Conservation (phyloP, 176 grass and related monocot genomes). For the Chloris gayana region DNA sequence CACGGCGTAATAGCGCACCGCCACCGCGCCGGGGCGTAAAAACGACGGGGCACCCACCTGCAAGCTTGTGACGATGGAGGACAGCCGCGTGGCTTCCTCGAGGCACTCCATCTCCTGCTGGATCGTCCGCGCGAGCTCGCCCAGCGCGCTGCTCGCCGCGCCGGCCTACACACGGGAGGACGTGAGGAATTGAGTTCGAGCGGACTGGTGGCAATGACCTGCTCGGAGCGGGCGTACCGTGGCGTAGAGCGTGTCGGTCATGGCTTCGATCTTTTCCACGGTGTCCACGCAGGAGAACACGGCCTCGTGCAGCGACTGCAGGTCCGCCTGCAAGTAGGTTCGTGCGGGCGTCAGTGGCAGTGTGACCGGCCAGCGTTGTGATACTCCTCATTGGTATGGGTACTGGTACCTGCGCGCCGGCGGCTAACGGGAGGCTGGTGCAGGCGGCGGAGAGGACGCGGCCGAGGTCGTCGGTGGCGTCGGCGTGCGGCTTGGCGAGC, state of each 20-base stretch:
- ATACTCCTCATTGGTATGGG: neutral
- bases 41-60: constrained; percentile 54
- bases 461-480: constrained; percentile 56
- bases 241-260: constrained; percentile 51
- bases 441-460: constrained; percentile 56
- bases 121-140: constrained; percentile 56
- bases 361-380: neutral
- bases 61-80: constrained; percentile 50
- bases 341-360: neutral
- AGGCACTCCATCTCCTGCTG: constrained; percentile 72
- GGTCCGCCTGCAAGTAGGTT: constrained; percentile 33
- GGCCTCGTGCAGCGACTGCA: constrained; percentile 49
- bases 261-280: constrained; percentile 60
- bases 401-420: constrained; percentile 55
- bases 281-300: constrained; percentile 48
- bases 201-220: too few species aligned
- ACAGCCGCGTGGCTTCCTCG: constrained; percentile 64
- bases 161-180: constrained; percentile 36
- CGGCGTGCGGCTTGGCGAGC: constrained; percentile 49
- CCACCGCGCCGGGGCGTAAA: neutral
- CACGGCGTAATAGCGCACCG: neutral
- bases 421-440: constrained; percentile 62
- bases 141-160: constrained; percentile 39
- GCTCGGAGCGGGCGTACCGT: constrained; percentile 43
- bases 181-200: neutral